These are phyloP conservation scores for Alternaria postmessia DNA, from an alignment of 2,329 filamentous ascomycete genomes.

Conservation along the genomic window DNA sequence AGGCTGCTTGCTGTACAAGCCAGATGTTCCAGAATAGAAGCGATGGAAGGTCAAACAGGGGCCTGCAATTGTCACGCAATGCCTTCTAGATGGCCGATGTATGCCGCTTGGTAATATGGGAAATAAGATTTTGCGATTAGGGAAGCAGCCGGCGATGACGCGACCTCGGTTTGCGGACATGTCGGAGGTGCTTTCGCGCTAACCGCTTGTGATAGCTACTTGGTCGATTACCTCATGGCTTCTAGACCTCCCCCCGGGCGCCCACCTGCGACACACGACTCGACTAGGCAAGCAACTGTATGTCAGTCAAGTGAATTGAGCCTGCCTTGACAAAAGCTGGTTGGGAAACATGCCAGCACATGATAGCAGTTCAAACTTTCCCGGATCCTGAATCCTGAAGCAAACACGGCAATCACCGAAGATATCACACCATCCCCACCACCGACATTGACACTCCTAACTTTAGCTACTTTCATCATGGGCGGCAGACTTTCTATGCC, in stretches of 20 bases:
- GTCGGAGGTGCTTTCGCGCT: slow-evolving; percentile 22
- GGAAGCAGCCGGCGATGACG: slow-evolving; percentile 21
- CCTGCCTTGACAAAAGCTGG: slow-evolving; percentile 10
- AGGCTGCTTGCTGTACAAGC: slow-evolving; percentile 6
- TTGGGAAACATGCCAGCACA: slow-evolving; percentile 20
- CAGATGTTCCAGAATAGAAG: slow-evolving; percentile 7
- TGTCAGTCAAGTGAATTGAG: slow-evolving; percentile 2
- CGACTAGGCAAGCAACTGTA: slow-evolving; percentile 15
- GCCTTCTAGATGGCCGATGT: background rate
- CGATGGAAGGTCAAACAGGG: slow-evolving; percentile 12
- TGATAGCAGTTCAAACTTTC: slow-evolving; percentile 9
- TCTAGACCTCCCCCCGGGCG: slow-evolving; percentile 11
- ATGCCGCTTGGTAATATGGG: slow-evolving; percentile 12
- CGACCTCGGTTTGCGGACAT: slow-evolving; percentile 20
- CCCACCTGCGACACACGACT: slow-evolving; percentile 15
- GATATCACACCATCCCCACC: slow-evolving; percentile 13
- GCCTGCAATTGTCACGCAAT: slow-evolving; percentile 3
- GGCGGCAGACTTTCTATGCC: slow-evolving; percentile 58
- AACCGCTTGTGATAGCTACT: slow-evolving; percentile 24
- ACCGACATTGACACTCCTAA: slow-evolving; percentile 1
- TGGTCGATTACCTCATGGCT: slow-evolving; percentile 36
- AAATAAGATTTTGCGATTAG: slow-evolving; percentile 31
- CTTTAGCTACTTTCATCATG: slow-evolving; percentile 44
- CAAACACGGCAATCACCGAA: slow-evolving; percentile 4
- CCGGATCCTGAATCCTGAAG: slow-evolving; percentile 9